Base-by-base conservation (phyloP, 257 asterid genomes). In the Thymus quinquecostatus region DNA sequence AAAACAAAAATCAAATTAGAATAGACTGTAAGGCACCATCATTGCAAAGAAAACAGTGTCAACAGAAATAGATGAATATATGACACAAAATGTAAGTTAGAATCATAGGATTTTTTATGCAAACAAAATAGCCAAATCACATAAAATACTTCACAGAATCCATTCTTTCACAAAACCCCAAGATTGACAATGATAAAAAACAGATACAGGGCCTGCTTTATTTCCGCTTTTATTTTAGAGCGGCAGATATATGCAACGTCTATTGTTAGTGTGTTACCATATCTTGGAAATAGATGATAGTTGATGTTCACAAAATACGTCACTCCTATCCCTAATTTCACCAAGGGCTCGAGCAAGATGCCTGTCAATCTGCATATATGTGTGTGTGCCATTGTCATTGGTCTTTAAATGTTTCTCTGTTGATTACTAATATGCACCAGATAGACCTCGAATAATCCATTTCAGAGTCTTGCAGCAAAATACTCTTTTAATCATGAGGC, bases 31-130 rank as follows among this genome's bases (percentile, higher is more conserved):
- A 30, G 30, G 64, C 62, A 38, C 34, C 33, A 8, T 28, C 60
- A 34, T 50, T 72, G 63, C 40, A 40, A 38, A 51, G 55, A 21
- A 51, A 72, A 34, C 61, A 49, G 59, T 55, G 13, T 11, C 64
- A 30, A 63, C 14, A 34, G 32, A 63, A 21, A 2, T 53, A 2
- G 8, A 36, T 36, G 30, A 27, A 1, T 41, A 8, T 38, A 6
- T 36, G 13, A 38, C 41, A 38, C 41, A 38, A 2, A 2, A 45
- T 34, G 14, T 5, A 12, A 2, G 34, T 12, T 29, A 60, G 10
- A 11, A 30, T 10, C 12, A 41, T 27, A 29, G 57, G 5, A 29
- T 45, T 29, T 12, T 11, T n/a, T 11, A 43, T 4, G 27, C 28
- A 43, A 27, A 11, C 33, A 13, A 29, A 45, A 12, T 64, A 7